These are phyloP conservation scores for Diaporthe amygdali DNA, from an alignment of 2,329 filamentous ascomycete species.

Conservation along the genomic window DNA sequence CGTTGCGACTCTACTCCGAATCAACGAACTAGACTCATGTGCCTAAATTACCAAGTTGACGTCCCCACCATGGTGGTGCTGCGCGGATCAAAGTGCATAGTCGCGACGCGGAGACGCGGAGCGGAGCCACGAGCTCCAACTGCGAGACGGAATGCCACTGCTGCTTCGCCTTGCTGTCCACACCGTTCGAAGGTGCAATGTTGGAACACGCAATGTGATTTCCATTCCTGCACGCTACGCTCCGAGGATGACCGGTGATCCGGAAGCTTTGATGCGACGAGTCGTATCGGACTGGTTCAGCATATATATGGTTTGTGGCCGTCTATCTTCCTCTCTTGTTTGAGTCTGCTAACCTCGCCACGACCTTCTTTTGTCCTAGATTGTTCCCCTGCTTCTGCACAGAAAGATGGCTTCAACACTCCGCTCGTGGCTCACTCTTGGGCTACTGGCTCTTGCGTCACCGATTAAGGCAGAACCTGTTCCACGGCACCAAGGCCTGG, in stretches of 20 bases:
- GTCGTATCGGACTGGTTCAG: background rate
- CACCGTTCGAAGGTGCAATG: background rate
- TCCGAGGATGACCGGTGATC: background rate
- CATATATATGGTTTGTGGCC: conserved; percentile 12
- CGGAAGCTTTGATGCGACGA: background rate
- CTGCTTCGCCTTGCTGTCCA: background rate
- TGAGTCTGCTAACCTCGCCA: background rate
- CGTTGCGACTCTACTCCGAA: background rate
- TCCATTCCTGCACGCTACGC: background rate
- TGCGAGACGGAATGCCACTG: background rate
- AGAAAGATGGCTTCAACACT: background rate
- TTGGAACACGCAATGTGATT: background rate
- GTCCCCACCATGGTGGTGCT: background rate
- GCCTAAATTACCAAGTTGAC: background rate
- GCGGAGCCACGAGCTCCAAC: background rate
- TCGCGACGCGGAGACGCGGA: background rate
- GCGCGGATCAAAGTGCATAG: background rate
- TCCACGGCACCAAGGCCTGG: background rate
- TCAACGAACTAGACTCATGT: background rate
- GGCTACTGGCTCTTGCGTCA: conserved; percentile 8
- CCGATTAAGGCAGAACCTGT: background rate
- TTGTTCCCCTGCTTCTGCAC: background rate
- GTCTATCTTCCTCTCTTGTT: background rate
- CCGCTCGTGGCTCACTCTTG: conserved; percentile 11
- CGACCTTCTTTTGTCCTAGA: conserved; percentile 4